A percentile compares a stretch with the other conserved stretches of the same genome.
Evolutionary conservation across 2,329 filamentous ascomycete species (phyloP).

Genomic region (Harringtonia aguacate): DNA sequence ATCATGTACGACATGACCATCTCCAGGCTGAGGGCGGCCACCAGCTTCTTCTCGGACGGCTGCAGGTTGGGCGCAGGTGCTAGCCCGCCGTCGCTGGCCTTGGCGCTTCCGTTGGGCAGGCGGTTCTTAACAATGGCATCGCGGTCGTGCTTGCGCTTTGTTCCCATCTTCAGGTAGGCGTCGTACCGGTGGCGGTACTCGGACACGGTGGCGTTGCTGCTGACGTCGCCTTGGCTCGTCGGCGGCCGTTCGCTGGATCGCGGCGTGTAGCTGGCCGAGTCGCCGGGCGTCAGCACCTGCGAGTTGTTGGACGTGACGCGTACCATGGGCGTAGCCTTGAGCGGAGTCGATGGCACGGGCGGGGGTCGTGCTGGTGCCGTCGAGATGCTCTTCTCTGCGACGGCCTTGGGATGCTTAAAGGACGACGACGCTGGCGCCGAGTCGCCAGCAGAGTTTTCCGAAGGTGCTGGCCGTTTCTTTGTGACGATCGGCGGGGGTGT

Average conservation of each 20-base stretch:
- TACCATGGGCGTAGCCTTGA: constrained; percentile 39
- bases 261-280: constrained; percentile 29
- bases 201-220: constrained; percentile 15
- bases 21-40: constrained; percentile 33
- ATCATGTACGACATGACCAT: constrained; percentile 43
- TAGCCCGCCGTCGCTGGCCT: constrained; percentile 11
- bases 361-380: constrained; percentile 15
- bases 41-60: constrained; percentile 27
- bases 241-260: constrained; percentile 26
- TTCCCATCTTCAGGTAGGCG: constrained; percentile 30
- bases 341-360: constrained; percentile 37
- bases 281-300: constrained; percentile 39
- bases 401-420: constrained; percentile 21
- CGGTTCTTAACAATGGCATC: constrained; percentile 30
- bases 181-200: constrained; percentile 24
- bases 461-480: constrained; percentile 37
- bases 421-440: constrained; percentile 16
- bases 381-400: constrained; percentile 26
- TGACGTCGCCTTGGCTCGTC: constrained; percentile 20
- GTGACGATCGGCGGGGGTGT: constrained; percentile 24
- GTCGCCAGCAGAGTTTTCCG: constrained; percentile 16
- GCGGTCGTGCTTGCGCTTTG: constrained; percentile 42
- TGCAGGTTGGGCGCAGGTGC: constrained; percentile 5
- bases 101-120: constrained; percentile 10
- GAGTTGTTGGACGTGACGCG: constrained; percentile 44